Evolutionary conservation across 1,139 yeast genomes (phyloP), one percentile per base, ranked within the genome.

Genomic region (Saccharomyces uvarum): DNA sequence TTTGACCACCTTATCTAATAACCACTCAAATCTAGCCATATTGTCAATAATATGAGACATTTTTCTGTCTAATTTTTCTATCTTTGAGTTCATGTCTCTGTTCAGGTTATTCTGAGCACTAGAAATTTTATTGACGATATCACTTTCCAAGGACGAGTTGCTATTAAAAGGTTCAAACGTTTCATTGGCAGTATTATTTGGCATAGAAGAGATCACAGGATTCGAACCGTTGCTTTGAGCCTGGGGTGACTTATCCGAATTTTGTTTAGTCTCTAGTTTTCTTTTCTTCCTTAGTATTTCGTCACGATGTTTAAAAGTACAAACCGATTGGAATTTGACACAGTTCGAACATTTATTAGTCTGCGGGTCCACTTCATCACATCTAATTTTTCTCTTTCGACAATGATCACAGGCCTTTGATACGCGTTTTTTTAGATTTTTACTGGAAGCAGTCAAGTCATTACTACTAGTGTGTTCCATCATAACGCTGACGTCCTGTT

Each of bases 321-420:
- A 66, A 2, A 51, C 56, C 2, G 59, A 56, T 24, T 59, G 54
- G 49, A 60, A 65, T 50, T 63, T 67, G n/a, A 55, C 55, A 57
- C 70, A 66, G 53, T 66, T 66, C 24, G 59, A 51, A 55, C 70
- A 67, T 57, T 62, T 65, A 8, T 59, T 58, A 2, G 60, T 56
- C 5, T 51, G 47, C 2, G 61, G 58, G 51, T 64, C 57, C 7
- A 65, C 49, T 8, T 67, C 64, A 48, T 66, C 69, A 59, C 74
- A 71, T 56, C 69, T 70, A 48, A 70, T 66, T 55, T 71, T 71
- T 44, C 73, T 63, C 49, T 60, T 68, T 52, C 74, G 64, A 57
- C 74, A 71, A 53, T 67, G 68, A 49, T 69, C 68, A 58, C 75
- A 71, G 9, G 75, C 75, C 51, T 63, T 63, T 16, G 70, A 56